Base-by-base conservation (phyloP, 768 basidiomycete genomes). In the Rhizopogon sp. region DNA sequence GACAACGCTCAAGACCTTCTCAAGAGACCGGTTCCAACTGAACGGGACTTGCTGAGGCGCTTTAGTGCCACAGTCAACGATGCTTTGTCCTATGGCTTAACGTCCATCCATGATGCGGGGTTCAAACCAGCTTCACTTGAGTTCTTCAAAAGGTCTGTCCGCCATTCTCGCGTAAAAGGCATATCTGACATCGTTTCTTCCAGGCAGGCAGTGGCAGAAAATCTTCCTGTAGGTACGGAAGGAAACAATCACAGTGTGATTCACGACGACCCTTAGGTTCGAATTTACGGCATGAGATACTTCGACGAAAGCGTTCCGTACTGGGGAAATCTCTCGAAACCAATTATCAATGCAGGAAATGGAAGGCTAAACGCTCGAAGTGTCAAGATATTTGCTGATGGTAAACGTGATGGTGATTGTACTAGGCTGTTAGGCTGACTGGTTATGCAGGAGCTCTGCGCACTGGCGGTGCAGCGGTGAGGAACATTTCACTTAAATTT, bases 1-100 rank as follows among this genome's bases (percentile, higher is more conserved):
- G 94, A 97, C 70, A 94, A 93, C 60, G 94, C 94, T 1, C 92
- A 93, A 64, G 79, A 84, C 20, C 71, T 93, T 35, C 72, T 93
- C 37, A 76, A 74, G 52, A 80, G 79, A 54, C 88, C 90, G 0
- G 70, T 77, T 20, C 76, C 83, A 53, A 87, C 85, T 0, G 80
- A 88, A 61, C 72, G 69, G 29, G 83, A 88, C 58, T 74, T 92
- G 43, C 62, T 80, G 54, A 76, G 78, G 62, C 77, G 75, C 22
- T 94, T 87, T 67, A 72, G 76, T 43, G 72, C 77, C 37, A 79
- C 90, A 6, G 80, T 88, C 20, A 71, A 75, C 40, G 83, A 93
- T 64, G 90, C 87, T 9, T 75, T 91, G 45, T 71, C 79, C 2
- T 70, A 77, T 52, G 94, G 94, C 5, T 67, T 97, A 55, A 93